Evolutionary conservation across 257 asterid species (phyloP), one percentile per base, ranked within the genome.

Genomic region (Dorcoceras hygrometricum): DNA sequence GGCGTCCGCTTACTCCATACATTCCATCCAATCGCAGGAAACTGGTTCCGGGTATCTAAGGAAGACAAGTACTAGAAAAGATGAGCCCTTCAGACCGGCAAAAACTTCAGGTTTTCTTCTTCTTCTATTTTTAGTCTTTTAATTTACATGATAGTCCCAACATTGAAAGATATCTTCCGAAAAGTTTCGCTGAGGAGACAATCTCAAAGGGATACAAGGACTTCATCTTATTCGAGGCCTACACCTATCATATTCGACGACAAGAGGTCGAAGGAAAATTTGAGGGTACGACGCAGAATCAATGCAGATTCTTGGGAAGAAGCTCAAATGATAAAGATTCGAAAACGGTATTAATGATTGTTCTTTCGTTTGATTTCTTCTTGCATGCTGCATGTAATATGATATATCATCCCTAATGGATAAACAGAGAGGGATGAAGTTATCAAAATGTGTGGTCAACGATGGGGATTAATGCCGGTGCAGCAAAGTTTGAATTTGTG

Each of bases 221-320:
- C 65, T 60, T 62, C 84, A 57, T 65, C 85, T 31, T 77, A 60
- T 62, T 2, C 34, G 19, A 71, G 59, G 65, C 79, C 82, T 25
- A 32, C 76, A 25, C 43, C 69, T 66, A 72, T 83, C 57, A 5
- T 23, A 24, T 69, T 67, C 43, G 76, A 71, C 23, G 71, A 60
- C 12, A 79, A 68, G 75, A 80, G 71, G 77, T 75, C 65, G 26
- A 79, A 28, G 39, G 77, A 71, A 62, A 66, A 62, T 70, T 62
- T 78, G 62, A 67, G 46, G 58, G 77, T 74, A 51, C 36, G 62
- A 51, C 36, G 62, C 14, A 57, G 71, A 62, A 78, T 31, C 39
- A 74, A 71, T 73, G 75, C 89, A 67, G 87, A 86, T 67, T 79
- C 87, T 73, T 84, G 91, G 95, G 91, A 81, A 73, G 80, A 73